Base-by-base conservation (phyloP, 2,329 filamentous ascomycete genomes). In the Parastagonospora nodorum region DNA sequence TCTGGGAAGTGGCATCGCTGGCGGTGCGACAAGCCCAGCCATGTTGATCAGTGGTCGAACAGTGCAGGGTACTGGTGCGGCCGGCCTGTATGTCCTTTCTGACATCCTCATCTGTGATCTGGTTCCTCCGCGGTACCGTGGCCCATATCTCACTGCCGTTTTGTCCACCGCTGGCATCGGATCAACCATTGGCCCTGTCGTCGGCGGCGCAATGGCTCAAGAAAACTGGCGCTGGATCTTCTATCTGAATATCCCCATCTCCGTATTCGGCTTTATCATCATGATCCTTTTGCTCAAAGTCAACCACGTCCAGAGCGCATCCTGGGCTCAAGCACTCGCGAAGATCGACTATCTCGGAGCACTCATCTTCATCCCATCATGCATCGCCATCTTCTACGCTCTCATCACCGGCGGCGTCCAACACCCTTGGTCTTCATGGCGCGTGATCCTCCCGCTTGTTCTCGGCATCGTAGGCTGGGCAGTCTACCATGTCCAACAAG, bases 11-110 rank as follows among this genome's bases (percentile, higher is more conserved):
- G 79, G 76, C 0, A 68, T 85, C 7, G 40, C 40, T 5, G 40
- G 40, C 9, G 28, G 40, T 16, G 40, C 40, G 29, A 32, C n/a
- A 6, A 32, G 9, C 10, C 8, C 29, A 2, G 29, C 5, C 1
- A 42, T 42, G 40, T 9, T 42, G 28, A 42, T 42, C 12, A 77
- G 71, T 54, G 81, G 80, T 10, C 76, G 82, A 2, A 74, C 74
- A 0, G 64, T 86, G 2, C 81, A 85, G 50, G 83, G 84, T 0
- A 51, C 78, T 5, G 79, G 78, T 0, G 71, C 64, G 8, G 78
- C 74, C 1, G 78, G 78, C 0, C 67, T 77, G 53, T 71, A 66
- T 31, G 59, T 77, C 40, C 58, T 82, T 1, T 60, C 74, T 8
- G 74, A 77, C 10, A 72, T 82, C 15, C 72, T 83, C 29, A 10